Percentiles rank a stretch among this genome's conserved stretches.
phyloP scores from a whole-genome alignment of 306 rosid species.

The Trifolium dubium region DNA sequence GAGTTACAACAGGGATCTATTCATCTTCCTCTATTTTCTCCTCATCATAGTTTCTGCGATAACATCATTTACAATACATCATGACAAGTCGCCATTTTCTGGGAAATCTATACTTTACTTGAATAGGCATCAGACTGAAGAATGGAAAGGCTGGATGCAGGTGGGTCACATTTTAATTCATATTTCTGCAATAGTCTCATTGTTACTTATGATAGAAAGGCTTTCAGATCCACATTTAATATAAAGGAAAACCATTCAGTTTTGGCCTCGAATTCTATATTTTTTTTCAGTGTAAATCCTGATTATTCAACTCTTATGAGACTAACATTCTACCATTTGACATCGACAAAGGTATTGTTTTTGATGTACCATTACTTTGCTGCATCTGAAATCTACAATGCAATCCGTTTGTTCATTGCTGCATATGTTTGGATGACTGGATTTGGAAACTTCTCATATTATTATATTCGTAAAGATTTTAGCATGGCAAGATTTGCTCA shows the following conservation, averaged over 20 bases:
- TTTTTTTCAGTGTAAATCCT: slow-evolving; percentile 29
- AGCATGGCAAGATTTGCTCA: slow-evolving; percentile 90
- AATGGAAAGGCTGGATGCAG: slow-evolving; percentile 99
- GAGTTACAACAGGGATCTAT: slow-evolving; percentile 95
- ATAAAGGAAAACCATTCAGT: slow-evolving; percentile 17
- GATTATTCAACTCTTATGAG: slow-evolving; percentile 34
- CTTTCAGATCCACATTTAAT: slow-evolving; percentile 15
- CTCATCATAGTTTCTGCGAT: slow-evolving; percentile 88
- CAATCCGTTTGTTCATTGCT: slow-evolving; percentile 81
- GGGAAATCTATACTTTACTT: slow-evolving; percentile 89
- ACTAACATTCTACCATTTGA: slow-evolving; percentile 40
- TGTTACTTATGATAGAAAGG: slow-evolving; percentile 15
- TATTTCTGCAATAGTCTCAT: slow-evolving; percentile 33
- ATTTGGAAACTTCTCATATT: slow-evolving; percentile 95
- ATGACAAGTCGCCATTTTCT: slow-evolving; percentile 82
- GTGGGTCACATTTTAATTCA: slow-evolving; percentile 53
- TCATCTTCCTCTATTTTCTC: slow-evolving; percentile 82
- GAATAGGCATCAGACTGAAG: slow-evolving; percentile 99
- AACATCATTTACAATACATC: slow-evolving; percentile 79
- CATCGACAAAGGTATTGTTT: slow-evolving; percentile 72
- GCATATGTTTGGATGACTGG: slow-evolving; percentile 99
- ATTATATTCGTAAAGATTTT: slow-evolving; percentile 91
- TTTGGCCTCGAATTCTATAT: slow-evolving; percentile 18
- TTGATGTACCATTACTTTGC: slow-evolving; percentile 95
- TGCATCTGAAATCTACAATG: slow-evolving; percentile 86